Evolutionary conservation across 139 green algal genomes (phyloP), one percentile per base, ranked within the genome.

Genomic region (Spirogloea muscicola): DNA sequence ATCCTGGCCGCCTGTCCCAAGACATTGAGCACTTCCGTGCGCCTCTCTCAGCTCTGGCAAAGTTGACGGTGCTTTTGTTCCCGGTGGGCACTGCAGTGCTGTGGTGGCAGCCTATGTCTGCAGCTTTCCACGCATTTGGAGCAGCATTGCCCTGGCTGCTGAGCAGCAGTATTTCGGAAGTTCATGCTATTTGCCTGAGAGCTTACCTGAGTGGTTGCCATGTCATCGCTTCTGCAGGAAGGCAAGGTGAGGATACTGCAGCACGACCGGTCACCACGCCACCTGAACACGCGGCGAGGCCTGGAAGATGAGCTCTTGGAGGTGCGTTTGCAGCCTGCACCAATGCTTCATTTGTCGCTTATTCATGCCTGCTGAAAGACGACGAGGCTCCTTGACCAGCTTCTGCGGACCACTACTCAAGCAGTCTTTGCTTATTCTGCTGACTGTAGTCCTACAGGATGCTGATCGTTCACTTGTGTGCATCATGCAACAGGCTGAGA

Each of bases 201-300:
- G 46, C n/a, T 55, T 21, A 55, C n/a, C 21, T 55, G n/a, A 21
- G 21, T 31, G n/a, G 46, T 55, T 55, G 36, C 33, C 33, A 3
- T n/a, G 27, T 71, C 37, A 25, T 41, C 46, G 2, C 6, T 2
- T 2, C 2, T 71, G 21, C 43, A 74, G 65, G 65, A 74, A 44
- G 65, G 65, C 18, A 74, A 74, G 52, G 34, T 74, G 43, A 37
- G 65, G 40, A 65, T 74, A 29, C 31, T 74, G 3, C 65, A 41
- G 52, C 65, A 74, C 46, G 41, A 74, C 65, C 41, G 65, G 7
- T 40, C 62, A 1, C 18, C 29, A 6, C 7, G 7, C 37, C 5
- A 38, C 7, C 9, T 33, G 6, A 62, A 5, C 9, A 6, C 52
- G 6, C 31, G 52, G 7, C 6, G 52, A 62, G 52, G 52, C 6